Base-by-base conservation (phyloP, 129 eudicot genomes). In the Logfia minima region DNA sequence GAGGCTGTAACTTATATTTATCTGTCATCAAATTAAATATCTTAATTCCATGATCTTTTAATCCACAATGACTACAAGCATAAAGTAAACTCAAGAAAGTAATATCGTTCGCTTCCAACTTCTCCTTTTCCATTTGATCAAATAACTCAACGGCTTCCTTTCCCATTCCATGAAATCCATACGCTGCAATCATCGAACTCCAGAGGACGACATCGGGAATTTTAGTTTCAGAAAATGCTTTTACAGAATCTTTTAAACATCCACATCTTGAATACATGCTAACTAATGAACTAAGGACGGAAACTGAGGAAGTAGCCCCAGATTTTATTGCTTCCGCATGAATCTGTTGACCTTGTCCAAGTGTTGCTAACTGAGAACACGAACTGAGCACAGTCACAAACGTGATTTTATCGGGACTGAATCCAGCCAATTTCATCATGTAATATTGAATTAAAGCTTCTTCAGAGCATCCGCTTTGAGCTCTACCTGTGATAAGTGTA, bases 341-440 rank as follows among this genome's bases (percentile, higher is more conserved):
- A 82, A 93, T 82, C 83, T 93, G 98, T 76, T 85, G 96, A 32
- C 98, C 98, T 81, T 93, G 98, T 21, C 97, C 97, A n/a, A 93
- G 86, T 28, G 97, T 93, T 13, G 98, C 95, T 6, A 93, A 69
- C 43, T 91, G 96, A 0, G 98, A 86, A 79, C 98, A 93, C 5
- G 96, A 87, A 59, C 88, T 89, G 78, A 93, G 82, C 48, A 89
- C 85, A 10, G 88, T 91, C 75, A 87, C 96, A 70, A 93, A 93
- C 0, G 98, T 87, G 74, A 93, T 91, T 58, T 89, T 87, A 66
- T 93, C 96, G 0, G 98, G 98, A 67, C 84, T 79, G 39, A 89
- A 78, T 24, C 98, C 97, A 0, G 87, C 81, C 73, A 69, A 74
- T 80, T 84, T 93, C 98, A 93, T 89, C 18, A 83, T 11, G 63